Evolutionary conservation across 2,329 filamentous ascomycete species (phyloP).

Genomic region (Paecilomyces sp.): DNA sequence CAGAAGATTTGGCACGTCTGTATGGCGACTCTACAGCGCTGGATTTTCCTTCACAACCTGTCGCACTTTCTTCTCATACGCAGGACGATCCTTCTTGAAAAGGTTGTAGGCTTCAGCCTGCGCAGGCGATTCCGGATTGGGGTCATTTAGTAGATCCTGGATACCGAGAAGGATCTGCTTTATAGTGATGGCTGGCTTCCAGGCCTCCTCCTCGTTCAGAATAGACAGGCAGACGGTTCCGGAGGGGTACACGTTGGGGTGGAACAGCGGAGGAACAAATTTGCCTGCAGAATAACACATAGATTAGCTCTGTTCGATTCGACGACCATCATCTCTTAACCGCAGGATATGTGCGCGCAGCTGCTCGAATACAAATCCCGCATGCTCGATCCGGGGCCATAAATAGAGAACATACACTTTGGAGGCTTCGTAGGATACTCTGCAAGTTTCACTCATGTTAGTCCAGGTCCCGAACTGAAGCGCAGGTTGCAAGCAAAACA

Average conservation of each 20-base stretch:
- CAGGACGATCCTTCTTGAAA: constrained; percentile 79
- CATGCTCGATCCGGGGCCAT: background rate
- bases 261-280: constrained; percentile 91
- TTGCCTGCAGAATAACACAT: constrained; percentile 57
- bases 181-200: constrained; percentile 97
- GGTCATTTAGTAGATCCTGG: constrained; percentile 90
- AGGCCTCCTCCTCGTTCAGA: constrained; percentile 95
- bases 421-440: constrained; percentile 98
- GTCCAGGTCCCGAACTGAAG: background rate
- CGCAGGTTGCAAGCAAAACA: constrained; percentile 1
- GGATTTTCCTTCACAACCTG: constrained; percentile 86
- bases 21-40: constrained; percentile 49
- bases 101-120: constrained; percentile 97
- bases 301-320: constrained; percentile 2
- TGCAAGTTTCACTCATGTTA: constrained; percentile 32
- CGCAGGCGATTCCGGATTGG: constrained; percentile 92
- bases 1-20: background rate
- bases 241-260: constrained; percentile 97
- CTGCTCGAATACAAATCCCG: background rate
- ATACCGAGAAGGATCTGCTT: constrained; percentile 96
- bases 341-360: background rate
- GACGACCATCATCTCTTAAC: background rate
- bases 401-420: constrained; percentile 66
- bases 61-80: constrained; percentile 84
- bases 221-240: constrained; percentile 97